Base-by-base conservation (phyloP, 805 yeast species). In the Ogataea corticis region DNA sequence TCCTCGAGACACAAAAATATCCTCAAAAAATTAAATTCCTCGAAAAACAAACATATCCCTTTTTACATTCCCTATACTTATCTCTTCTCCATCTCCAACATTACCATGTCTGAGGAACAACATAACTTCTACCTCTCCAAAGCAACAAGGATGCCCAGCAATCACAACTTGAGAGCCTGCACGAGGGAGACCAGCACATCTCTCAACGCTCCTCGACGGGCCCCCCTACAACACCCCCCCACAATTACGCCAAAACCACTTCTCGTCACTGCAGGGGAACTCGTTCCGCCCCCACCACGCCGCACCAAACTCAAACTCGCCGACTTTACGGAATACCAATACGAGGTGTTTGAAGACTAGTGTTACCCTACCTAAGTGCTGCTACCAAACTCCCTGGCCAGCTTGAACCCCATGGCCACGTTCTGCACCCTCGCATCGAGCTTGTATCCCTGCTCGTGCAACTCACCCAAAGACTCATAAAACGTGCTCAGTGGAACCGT, bases 371-470 rank as follows among this genome's bases (percentile, higher is more conserved):
- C 33, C 14, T n/a, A 32, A 7, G 16, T 25, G 27, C 38, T 38
- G 25, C 23, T 38, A 17, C 37, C 43, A 23, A 44, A 45, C 21
- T 39, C 38, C 18, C 37, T 42, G 3, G 90, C 85, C 16, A 87
- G 56, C 49, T 73, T 73, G 41, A 89, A 72, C 4, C 98, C 98
- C 44, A 82, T 82, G 12, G 97, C 95, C 39, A 90, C 77, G 57
- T 86, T 88, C 62, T 86, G 90, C 45, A 94, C 82, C 52, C 96
- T 80, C 1, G 96, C 92, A 67, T 94, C 99, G 27, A 92, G 70
- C 25, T 77, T 77, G 63, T 80, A 88, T 0, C 96, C 96, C 63
- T 87, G 75, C 2, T 64, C 55, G 19, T 71, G 77, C 15, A 90
- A 65, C 23, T 70, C 62, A 7, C 66, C 67, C 61, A 92, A 62